Evolutionary conservation across 768 basidiomycete species (phyloP).

Genomic region (Lyophyllum atratum): DNA sequence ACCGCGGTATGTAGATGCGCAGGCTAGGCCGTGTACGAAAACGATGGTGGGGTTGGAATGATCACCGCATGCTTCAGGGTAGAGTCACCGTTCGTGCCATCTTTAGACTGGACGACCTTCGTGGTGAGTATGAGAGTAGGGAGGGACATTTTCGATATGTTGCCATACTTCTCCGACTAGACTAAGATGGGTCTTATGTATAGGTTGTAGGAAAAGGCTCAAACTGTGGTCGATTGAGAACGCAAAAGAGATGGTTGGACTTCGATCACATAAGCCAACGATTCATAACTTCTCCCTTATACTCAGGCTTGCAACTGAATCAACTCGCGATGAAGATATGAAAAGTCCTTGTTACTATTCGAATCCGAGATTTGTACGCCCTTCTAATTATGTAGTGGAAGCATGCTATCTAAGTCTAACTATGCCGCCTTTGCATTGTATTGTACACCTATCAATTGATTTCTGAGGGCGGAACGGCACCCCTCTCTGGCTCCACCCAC

Average conservation of each 20-base stretch:
- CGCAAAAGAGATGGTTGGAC: not conserved
- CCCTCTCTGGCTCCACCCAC: not conserved
- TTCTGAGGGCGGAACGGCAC: not conserved
- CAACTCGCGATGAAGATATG: no score
- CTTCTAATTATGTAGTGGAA: no score
- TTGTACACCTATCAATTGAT: not conserved
- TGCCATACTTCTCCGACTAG: not conserved
- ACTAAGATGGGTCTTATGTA: not conserved
- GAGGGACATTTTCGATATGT: not conserved
- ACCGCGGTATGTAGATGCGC: slow-evolving; percentile 7
- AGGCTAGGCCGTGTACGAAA: slow-evolving; percentile 13
- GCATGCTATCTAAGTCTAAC: not conserved
- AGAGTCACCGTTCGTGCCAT: slow-evolving; percentile 13
- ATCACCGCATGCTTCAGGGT: slow-evolving; percentile 14
- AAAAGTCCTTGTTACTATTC: no score
- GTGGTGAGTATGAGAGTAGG: slow-evolving; percentile 3
- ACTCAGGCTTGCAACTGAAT: no score
- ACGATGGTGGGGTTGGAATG: slow-evolving; percentile 12
- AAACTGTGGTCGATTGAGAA: not conserved
- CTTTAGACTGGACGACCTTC: slow-evolving; percentile 13
- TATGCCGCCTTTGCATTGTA: not conserved
- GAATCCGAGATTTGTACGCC: no score
- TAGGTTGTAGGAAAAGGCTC: not conserved
- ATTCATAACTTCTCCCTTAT: no score
- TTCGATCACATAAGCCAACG: not conserved